phyloP scores from a whole-genome alignment of 352 stramenopile species.

The Aphanomyces astaci region DNA sequence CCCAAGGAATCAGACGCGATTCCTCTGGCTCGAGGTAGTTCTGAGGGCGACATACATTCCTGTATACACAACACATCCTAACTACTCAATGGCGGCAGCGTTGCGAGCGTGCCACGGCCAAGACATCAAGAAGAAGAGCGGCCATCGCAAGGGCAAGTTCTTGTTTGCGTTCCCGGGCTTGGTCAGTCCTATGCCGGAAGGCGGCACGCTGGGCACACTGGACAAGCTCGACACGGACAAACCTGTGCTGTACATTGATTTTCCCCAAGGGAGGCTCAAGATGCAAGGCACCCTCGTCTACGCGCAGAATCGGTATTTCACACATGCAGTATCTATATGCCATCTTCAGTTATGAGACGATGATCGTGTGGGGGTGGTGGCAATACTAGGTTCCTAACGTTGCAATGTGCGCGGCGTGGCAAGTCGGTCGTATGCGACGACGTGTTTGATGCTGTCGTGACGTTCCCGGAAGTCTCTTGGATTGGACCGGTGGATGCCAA shows the following conservation, averaged over 20 bases:
- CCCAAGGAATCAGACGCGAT: neutral
- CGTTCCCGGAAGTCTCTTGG: neutral
- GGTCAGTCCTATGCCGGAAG: neutral
- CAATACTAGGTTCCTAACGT: neutral
- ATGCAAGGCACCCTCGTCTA: neutral
- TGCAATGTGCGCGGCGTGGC: neutral
- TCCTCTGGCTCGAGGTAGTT: neutral
- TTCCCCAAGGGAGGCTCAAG: neutral
- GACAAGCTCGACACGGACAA: neutral
- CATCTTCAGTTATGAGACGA: no score
- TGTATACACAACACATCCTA: no score
- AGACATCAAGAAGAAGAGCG: neutral
- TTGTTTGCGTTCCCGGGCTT: neutral
- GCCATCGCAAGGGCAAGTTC: neutral
- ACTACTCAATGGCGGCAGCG: neutral
- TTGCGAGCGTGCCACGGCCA: neutral
- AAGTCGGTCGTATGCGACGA: neutral
- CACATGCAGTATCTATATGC: no score
- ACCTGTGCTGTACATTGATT: neutral
- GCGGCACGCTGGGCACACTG: neutral
- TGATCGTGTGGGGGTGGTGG: no score
- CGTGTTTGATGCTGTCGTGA: neutral
- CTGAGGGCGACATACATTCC: no score
- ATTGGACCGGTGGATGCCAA: neutral
- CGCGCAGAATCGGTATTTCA: neutral